Base-by-base conservation (phyloP, 23 red algal species). In the Cyanidioschyzon merolae region DNA sequence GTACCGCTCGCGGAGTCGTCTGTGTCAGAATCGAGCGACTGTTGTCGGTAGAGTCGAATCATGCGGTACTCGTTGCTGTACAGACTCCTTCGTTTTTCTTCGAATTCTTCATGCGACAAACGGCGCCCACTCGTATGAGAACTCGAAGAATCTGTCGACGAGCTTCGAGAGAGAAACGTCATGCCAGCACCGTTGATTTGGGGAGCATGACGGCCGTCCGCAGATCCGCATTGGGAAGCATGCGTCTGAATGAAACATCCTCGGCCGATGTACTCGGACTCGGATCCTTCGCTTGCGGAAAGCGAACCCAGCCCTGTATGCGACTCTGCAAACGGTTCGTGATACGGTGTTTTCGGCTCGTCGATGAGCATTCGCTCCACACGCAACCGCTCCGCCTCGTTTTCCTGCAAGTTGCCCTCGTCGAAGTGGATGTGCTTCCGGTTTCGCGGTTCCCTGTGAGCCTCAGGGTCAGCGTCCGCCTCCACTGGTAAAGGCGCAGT, bases 311-410 rank as follows among this genome's bases (percentile, higher is more conserved):
- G 30, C 3, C 63, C 63, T 27, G 63, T 12, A 25, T 35, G n/a
- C 63, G 63, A 35, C 29, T 71, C 63, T 35, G 21, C 63, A 27
- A 32, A 35, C 63, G 29, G 63, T 3, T 25, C 63, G 63, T 71
- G 63, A 27, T 32, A 71, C 12, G 63, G 63, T 32, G 63, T 71
- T 35, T 71, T 71, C 16, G 63, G 63, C 29, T 71, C 63, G 63
- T 71, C 63, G 12, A 71, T 71, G 12, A 7, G 63, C 32, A 25
- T 71, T 71, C 63, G 63, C 63, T 71, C 63, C n/a, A 35, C 63
- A 3, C 63, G 63, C 63, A 71, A 71, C 63, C 63, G 63, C 29
- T 71, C 63, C 63, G 32, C 63, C 63, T 71, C 63, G 29, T 71
- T 71, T 7, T 32, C 32, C 63, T 71, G 63, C 29, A 71, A 35